Conservation (phyloP, 208 protist species). For the Trypanosoma avium region DNA sequence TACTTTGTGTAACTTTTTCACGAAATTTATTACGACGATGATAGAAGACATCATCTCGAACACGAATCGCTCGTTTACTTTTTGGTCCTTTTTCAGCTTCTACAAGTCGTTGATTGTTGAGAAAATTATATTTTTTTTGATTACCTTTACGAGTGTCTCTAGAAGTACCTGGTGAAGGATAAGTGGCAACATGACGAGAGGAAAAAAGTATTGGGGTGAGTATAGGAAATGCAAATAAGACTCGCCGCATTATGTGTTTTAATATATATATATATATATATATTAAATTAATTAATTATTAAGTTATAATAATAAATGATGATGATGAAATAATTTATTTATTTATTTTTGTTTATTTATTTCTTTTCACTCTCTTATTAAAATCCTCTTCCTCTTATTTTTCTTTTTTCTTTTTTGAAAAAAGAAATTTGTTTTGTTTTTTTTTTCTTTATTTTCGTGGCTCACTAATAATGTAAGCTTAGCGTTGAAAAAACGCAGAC, state of each 20-base stretch:
- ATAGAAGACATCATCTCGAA: slow-evolving; percentile 49
- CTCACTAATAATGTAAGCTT: no score
- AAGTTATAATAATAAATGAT: no score
- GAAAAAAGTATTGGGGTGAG: not conserved
- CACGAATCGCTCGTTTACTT: slow-evolving; percentile 25
- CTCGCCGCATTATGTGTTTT: not conserved
- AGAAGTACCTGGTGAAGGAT: slow-evolving; percentile 37
- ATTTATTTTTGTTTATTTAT: slow-evolving; percentile 8
- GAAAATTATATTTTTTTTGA: slow-evolving; percentile 82
- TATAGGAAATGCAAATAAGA: no score
- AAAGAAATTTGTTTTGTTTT: no score
- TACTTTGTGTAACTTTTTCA: slow-evolving; percentile 36
- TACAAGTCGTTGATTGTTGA: slow-evolving; percentile 60
- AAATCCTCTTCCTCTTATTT: no score
- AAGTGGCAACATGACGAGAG: slow-evolving; percentile 35
- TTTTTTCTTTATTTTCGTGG: no score
- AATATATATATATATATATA: not conserved
- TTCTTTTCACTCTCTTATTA: not conserved
- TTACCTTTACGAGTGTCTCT: not conserved
- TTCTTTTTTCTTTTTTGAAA: not conserved
- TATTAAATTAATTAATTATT: not conserved
- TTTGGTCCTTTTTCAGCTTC: slow-evolving; percentile 14
- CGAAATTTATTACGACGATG: slow-evolving; percentile 38
- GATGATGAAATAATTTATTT: not conserved
- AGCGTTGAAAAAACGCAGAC: no score